These are phyloP conservation scores for Melampsora occidentalis DNA, from an alignment of 1,284 basidiomycete genomes.

Conservation along the genomic window DNA sequence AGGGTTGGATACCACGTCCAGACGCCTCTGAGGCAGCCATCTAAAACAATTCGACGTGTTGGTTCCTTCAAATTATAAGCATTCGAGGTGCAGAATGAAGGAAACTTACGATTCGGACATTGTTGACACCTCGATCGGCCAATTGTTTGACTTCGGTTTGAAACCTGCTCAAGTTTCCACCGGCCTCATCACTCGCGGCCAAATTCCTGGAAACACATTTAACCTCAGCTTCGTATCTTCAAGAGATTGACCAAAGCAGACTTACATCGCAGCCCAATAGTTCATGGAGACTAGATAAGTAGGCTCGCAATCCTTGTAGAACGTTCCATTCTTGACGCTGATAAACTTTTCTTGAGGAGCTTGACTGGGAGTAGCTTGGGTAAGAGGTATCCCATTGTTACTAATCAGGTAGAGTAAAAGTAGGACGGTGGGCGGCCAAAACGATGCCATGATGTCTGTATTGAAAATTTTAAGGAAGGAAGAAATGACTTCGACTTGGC, in stretches of 20 bases:
- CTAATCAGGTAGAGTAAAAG: neutral
- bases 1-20: constrained; percentile 20
- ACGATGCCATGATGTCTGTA: neutral
- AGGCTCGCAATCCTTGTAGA: constrained; percentile 19
- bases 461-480: too few relatives aligned
- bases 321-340: constrained; percentile 27
- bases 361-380: neutral
- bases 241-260: too few relatives aligned
- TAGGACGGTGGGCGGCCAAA: neutral
- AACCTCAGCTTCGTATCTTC: neutral
- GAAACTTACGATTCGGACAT: constrained; percentile 48
- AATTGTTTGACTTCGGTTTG: constrained; percentile 47
- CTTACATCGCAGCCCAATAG: constrained; percentile 38
- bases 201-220: constrained; percentile 46
- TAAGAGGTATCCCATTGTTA: neutral
- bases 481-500: too few relatives aligned
- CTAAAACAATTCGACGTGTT: neutral
- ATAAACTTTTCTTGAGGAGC: constrained; percentile 18
- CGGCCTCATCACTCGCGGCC: constrained; percentile 45
- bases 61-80: constrained; percentile 44
- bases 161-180: constrained; percentile 46
- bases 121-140: constrained; percentile 46
- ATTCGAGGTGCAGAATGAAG: constrained; percentile 33
- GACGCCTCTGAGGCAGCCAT: constrained; percentile 41
- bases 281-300: constrained; percentile 41